Evolutionary conservation across 164 flowering plant genomes (phyloP).

Genomic region (Saururus chinensis): DNA sequence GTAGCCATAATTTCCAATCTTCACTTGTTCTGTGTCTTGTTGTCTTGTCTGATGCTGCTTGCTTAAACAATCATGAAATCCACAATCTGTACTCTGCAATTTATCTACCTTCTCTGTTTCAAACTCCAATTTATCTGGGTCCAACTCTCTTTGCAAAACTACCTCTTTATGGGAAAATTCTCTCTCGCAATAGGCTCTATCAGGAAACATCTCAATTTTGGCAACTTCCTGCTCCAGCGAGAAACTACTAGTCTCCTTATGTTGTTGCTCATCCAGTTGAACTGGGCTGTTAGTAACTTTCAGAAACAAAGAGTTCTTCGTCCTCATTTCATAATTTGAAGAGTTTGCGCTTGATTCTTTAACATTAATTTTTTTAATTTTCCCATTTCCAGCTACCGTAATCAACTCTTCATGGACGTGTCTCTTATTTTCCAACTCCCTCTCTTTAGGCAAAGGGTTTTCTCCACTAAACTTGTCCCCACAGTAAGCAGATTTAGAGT

Average conservation of each 20-base stretch:
- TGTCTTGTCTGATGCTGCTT: too few species aligned
- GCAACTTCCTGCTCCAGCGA: not conserved
- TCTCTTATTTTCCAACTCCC: not conserved
- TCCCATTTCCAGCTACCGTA: not conserved
- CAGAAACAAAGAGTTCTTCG: too few species aligned
- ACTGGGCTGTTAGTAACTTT: not conserved
- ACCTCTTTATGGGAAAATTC: not conserved
- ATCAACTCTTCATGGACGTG: not conserved
- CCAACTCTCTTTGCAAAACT: not conserved
- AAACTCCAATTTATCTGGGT: not conserved
- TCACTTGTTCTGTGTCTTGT: too few species aligned
- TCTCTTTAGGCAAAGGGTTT: not conserved
- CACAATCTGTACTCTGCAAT: not conserved
- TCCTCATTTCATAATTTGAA: too few species aligned
- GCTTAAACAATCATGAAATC: not conserved
- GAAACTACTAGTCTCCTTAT: not conserved
- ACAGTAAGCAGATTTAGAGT: too few species aligned
- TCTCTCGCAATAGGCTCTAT: not conserved
- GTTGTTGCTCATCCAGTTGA: not conserved
- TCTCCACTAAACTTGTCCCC: too few species aligned
- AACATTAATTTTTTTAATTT: not conserved
- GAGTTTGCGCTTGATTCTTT: not conserved
- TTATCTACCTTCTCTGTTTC: slow-evolving; percentile 3
- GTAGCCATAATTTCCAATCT: too few species aligned
- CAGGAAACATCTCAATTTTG: not conserved